Evolutionary conservation across 768 basidiomycete genomes (phyloP).

Genomic region (Mycena galericulata): DNA sequence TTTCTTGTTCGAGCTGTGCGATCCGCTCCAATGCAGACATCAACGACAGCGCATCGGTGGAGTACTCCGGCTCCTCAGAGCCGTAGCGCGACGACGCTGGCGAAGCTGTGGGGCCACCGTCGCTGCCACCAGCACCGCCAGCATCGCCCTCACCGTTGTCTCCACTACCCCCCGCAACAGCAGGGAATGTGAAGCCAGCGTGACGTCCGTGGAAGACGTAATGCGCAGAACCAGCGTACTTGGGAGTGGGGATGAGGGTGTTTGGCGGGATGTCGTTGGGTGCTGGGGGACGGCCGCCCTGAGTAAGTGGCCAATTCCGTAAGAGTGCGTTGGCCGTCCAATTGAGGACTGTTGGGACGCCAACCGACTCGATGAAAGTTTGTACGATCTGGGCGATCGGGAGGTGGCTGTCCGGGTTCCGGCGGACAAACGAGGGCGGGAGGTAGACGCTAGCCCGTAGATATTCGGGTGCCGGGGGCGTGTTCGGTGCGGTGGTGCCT

Average conservation of each 20-base stretch:
- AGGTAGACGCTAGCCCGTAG: neutral
- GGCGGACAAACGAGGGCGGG: neutral
- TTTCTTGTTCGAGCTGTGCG: neutral
- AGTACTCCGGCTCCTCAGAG: neutral
- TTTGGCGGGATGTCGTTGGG: neutral
- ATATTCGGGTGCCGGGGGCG: neutral
- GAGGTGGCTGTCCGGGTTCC: neutral
- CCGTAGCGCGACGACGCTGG: neutral
- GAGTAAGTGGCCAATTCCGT: neutral
- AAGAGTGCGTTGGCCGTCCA: neutral
- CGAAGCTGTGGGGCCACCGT: neutral
- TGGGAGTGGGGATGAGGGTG: neutral
- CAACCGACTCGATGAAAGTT: constrained; percentile 8
- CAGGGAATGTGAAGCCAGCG: neutral
- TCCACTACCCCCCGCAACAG: too few relatives aligned
- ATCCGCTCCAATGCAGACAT: neutral
- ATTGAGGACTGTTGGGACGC: neutral
- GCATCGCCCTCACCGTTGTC: too few relatives aligned
- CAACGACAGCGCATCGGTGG: neutral
- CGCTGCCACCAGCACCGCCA: too few relatives aligned
- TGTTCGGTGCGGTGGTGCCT: neutral
- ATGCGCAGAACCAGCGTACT: too few relatives aligned
- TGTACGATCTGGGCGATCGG: constrained; percentile 13
- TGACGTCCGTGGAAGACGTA: neutral
- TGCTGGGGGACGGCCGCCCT: neutral